These are phyloP conservation scores for Dacryopinax primogenitus DNA, from an alignment of 768 basidiomycete genomes.

Conservation along the genomic window DNA sequence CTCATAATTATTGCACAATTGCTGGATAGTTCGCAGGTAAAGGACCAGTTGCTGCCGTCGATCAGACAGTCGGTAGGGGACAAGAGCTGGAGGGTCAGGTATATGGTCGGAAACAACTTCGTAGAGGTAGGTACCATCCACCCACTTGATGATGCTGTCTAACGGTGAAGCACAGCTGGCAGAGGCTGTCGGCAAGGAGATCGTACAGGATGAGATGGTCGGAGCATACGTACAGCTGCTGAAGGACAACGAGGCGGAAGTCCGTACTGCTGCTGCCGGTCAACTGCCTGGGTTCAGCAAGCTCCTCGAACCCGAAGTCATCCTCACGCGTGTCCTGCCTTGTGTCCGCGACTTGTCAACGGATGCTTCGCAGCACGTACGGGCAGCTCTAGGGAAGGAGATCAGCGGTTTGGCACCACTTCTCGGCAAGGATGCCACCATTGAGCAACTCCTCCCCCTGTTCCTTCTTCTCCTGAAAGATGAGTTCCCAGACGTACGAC, in stretches of 20 bases:
- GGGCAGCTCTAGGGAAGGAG: slow-evolving; percentile 89
- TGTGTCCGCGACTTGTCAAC: slow-evolving; percentile 89
- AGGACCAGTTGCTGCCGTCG: slow-evolving; percentile 76
- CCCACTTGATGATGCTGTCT: neutral
- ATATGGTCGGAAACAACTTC: slow-evolving; percentile 97
- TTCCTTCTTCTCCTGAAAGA: slow-evolving; percentile 96
- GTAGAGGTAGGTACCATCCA: slow-evolving; percentile 52
- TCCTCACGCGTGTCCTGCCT: slow-evolving; percentile 82
- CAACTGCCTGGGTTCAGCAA: slow-evolving; percentile 97
- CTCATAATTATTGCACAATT: slow-evolving; percentile 83
- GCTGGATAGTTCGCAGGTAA: slow-evolving; percentile 76
- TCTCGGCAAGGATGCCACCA: slow-evolving; percentile 82
- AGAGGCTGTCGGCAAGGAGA: slow-evolving; percentile 73
- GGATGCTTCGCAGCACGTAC: slow-evolving; percentile 92
- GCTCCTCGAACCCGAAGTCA: slow-evolving; percentile 83
- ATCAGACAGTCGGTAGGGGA: slow-evolving; percentile 80
- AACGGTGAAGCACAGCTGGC: slow-evolving; percentile 48
- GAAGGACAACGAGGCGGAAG: slow-evolving; percentile 98
- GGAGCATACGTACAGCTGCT: slow-evolving; percentile 83
- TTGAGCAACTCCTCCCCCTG: slow-evolving; percentile 89
- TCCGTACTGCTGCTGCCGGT: slow-evolving; percentile 86
- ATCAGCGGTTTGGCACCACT: slow-evolving; percentile 93
- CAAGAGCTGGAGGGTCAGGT: slow-evolving; percentile 97
- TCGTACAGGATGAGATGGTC: slow-evolving; percentile 88
- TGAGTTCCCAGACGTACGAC: slow-evolving; percentile 92